phyloP scores from a whole-genome alignment of 2,329 filamentous ascomycete species.

The Rhynchosporium secalis region DNA sequence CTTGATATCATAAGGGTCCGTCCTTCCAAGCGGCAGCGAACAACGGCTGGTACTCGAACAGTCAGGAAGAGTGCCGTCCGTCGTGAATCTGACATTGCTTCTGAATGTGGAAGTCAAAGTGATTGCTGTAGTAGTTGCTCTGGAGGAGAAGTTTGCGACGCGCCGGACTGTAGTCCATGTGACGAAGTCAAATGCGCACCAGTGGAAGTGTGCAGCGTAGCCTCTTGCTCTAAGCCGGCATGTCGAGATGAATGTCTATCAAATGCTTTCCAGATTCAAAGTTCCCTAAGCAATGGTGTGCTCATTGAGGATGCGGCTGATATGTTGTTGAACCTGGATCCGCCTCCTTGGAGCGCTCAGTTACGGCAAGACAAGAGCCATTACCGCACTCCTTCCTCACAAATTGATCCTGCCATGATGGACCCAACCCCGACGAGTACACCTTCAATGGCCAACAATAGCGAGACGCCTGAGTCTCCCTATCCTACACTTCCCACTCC shows the following conservation, averaged over 20 bases:
- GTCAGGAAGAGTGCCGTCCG: neutral
- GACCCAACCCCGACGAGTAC: constrained; percentile 24
- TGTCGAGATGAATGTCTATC: constrained; percentile 30
- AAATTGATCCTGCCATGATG: constrained; percentile 10
- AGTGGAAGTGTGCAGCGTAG: constrained; percentile 28
- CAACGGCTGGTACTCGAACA: neutral
- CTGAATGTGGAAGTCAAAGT: constrained; percentile 19
- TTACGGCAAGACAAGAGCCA: constrained; percentile 8
- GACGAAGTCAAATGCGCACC: constrained; percentile 23
- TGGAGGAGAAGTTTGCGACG: constrained; percentile 29
- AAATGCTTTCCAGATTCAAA: constrained; percentile 20
- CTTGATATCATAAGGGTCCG: neutral
- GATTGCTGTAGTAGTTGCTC: constrained; percentile 38
- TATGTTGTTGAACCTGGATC: constrained; percentile 16
- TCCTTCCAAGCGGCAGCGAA: constrained; percentile 22
- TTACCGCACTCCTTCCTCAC: neutral
- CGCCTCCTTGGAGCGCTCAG: constrained; percentile 13
- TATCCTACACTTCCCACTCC: constrained; percentile 21
- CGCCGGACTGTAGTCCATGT: constrained; percentile 32
- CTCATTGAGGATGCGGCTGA: constrained; percentile 1
- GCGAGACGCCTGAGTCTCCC: constrained; percentile 24
- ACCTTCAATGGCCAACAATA: constrained; percentile 28
- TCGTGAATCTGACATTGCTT: constrained; percentile 1
- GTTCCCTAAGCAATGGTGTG: constrained; percentile 11
- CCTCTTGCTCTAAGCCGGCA: constrained; percentile 28